Evolutionary conservation across 2,329 filamentous ascomycete species (phyloP), one percentile per base, ranked within the genome.

Genomic region (Penicillium sp.): DNA sequence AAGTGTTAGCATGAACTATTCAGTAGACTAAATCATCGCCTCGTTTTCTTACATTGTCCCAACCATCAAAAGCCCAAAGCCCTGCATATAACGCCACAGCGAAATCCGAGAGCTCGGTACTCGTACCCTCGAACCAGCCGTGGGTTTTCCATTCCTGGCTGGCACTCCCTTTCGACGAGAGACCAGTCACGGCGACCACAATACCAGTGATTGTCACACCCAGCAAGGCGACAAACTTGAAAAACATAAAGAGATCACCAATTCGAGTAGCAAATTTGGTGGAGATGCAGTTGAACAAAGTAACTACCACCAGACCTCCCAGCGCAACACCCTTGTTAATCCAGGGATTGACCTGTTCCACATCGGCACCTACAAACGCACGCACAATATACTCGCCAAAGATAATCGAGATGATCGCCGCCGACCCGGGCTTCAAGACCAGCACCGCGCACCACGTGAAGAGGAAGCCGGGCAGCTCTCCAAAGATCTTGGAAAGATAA

Each of bases 371-470:
- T 61, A 96, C 89, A 47, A 91, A 85, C 15, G 93, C 93, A 51
- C 93, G 86, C 57, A 97, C 92, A n/a, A 97, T 82, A 74, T 99
- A 99, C 79, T 99, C 95, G 47, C 95, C 95, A 83, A 98, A 97
- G 72, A 99, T 97, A 69, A 99, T 97, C 67, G 94, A 86, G 67
- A 99, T 92, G 74, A 99, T 99, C 64, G 95, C 95, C 10, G 93
- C 89, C 42, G 91, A 91, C 2, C 95, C 95, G 0, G 95, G 95
- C 80, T 97, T 98, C 64, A 99, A 82, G 13, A 99, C 95, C 63
- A 95, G 86, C 17, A 98, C 92, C 0, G 95, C 93, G 56, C 92
- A 93, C 95, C 95, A 99, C 1, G 93, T 96, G 78, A 97, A 99
- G 37, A 98, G 82, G 74, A 99, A 99, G 0, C 95, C 95, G 1